These are phyloP conservation scores for Sclerotinia nivalis DNA, from an alignment of 2,329 filamentous ascomycete species.

Conservation along the genomic window DNA sequence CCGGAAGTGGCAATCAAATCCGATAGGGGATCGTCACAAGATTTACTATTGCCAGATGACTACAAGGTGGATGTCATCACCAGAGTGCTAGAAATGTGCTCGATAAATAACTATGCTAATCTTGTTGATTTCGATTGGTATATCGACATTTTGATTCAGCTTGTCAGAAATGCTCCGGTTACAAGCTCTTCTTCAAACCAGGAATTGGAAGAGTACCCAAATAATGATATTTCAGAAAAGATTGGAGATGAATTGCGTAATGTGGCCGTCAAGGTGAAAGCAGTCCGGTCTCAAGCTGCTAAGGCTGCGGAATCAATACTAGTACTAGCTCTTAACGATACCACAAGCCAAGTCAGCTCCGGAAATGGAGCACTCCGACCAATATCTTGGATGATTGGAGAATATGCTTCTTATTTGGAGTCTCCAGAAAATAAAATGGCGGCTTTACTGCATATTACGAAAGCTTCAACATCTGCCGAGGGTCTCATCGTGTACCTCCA, in stretches of 20 bases:
- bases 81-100: slow-evolving; percentile 85
- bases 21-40: slow-evolving; percentile 54
- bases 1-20: slow-evolving; percentile 49
- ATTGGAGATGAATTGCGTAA: slow-evolving; percentile 88
- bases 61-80: slow-evolving; percentile 82
- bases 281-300: slow-evolving; percentile 76
- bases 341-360: slow-evolving; percentile 55
- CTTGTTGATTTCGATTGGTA: slow-evolving; percentile 97
- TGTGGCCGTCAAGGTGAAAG: slow-evolving; percentile 86
- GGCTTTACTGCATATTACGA: slow-evolving; percentile 67
- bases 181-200: slow-evolving; percentile 42
- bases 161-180: slow-evolving; percentile 70
- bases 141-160: slow-evolving; percentile 82
- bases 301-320: slow-evolving; percentile 78
- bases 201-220: slow-evolving; percentile 22
- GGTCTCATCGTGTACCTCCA: slow-evolving; percentile 81
- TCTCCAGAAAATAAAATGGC: slow-evolving; percentile 72
- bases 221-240: slow-evolving; percentile 57
- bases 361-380: slow-evolving; percentile 70
- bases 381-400: slow-evolving; percentile 82
- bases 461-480: slow-evolving; percentile 55
- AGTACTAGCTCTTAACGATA: slow-evolving; percentile 56
- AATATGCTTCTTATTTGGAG: slow-evolving; percentile 74
- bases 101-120: slow-evolving; percentile 81
- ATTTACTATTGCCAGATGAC: slow-evolving; percentile 74